Evolutionary conservation across 139 green algal species (phyloP), one percentile per base, ranked within the genome.

Genomic region (Ostreobium quekettii): DNA sequence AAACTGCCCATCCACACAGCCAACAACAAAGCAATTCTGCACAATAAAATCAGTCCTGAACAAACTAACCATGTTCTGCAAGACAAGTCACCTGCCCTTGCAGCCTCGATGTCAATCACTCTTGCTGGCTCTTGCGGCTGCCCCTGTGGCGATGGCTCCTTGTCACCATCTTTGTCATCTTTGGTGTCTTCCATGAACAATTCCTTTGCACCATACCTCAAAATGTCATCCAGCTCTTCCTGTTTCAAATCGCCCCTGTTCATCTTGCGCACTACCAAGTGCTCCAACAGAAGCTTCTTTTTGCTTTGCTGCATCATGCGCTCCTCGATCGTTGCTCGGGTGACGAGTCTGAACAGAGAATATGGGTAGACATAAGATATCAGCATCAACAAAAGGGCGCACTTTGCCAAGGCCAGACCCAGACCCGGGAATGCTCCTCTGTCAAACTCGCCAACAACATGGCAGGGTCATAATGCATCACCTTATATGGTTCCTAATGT

Each of bases 241-340:
- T 93, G 86, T 42, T 87, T 86, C 22, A 89, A 71, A 57, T 76
- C 70, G 7, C 36, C 49, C 26, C 59, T 60, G 30, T 67, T 67
- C 74, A 85, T 77, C 67, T 85, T 85, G 33, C 76, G 71, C 48
- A 95, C 84, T 36, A 96, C 88, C 74, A 96, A 63, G 53, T 95
- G 85, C 75, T 96, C 87, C 65, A 97, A 71, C 28, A 95, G 70
- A 76, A 95, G 73, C 83, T 97, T 96, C 47, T 76, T 76, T 75
- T 91, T 89, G 48, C 77, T 82, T 1, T 73, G 53, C 80, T 94
- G 85, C 80, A 96, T 83, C 84, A 96, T 96, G 58, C 88, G 83
- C 85, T 96, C 89, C 80, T 96, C 89, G n/a, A 96, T 78, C 0
- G 85, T 92, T 4, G 67, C 67, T 1, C 88, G 78, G 1, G 85